phyloP scores from a whole-genome alignment of 2,329 filamentous ascomycete genomes.

The Penicillium sp. region DNA sequence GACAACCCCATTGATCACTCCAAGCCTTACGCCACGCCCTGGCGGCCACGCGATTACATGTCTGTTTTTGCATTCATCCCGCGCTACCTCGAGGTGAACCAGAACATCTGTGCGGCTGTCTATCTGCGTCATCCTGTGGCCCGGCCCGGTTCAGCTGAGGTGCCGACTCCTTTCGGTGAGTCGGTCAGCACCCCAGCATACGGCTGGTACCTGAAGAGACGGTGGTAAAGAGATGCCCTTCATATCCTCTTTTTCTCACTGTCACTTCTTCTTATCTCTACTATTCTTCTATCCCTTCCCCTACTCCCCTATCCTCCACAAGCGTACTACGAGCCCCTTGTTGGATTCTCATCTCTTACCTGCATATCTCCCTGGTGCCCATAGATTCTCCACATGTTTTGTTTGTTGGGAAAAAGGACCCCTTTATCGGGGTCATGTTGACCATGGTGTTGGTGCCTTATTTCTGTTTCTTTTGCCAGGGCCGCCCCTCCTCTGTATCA shows the following conservation, averaged over 20 bases:
- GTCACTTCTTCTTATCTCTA: conserved; percentile 22
- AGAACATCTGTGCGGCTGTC: conserved; percentile 91
- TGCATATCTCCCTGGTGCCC: conserved; percentile 23
- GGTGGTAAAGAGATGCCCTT: conserved; percentile 50
- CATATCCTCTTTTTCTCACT: conserved; percentile 10
- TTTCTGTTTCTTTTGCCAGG: conserved; percentile 21
- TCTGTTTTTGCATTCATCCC: conserved; percentile 91
- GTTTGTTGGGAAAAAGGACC: conserved; percentile 5
- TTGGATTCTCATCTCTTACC: conserved; percentile 20
- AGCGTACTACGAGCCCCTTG: conserved; percentile 39
- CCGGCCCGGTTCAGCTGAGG: conserved; percentile 72
- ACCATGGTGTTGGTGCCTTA: conserved; percentile 28
- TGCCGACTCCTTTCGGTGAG: conserved; percentile 75
- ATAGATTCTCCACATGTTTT: conserved; percentile 5
- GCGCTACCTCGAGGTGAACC: conserved; percentile 94
- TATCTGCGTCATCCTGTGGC: conserved; percentile 94
- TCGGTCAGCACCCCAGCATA: conserved; percentile 76
- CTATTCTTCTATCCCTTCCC: conserved; percentile 10
- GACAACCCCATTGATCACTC: conserved; percentile 72
- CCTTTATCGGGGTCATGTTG: conserved; percentile 19
- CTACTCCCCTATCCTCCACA: conserved; percentile 21
- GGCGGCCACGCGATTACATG: conserved; percentile 84
- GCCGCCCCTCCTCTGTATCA: conserved; percentile 21
- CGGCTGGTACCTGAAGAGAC: conserved; percentile 87
- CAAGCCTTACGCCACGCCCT: conserved; percentile 89